Conservation (phyloP, 345 rosid genomes). For the Psidium friedrichsthalianum region DNA sequence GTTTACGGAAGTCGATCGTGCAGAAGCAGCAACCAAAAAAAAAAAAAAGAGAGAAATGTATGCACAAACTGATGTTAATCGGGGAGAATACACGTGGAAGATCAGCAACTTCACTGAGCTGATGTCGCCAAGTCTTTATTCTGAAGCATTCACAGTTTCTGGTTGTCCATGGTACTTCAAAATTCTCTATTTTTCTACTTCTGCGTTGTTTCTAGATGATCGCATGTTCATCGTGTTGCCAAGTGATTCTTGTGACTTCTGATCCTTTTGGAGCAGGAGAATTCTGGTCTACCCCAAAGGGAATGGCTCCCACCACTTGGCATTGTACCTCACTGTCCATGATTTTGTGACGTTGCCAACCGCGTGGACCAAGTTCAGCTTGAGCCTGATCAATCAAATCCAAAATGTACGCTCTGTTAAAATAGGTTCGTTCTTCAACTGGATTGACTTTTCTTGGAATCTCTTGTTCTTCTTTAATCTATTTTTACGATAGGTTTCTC, state of each 20-base stretch:
- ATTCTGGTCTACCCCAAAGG: not conserved
- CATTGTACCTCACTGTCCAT: constrained; percentile 5
- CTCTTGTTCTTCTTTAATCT: not conserved
- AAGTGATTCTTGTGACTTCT: not conserved
- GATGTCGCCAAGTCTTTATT: not conserved
- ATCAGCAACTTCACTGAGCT: not conserved
- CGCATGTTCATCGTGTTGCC: not conserved
- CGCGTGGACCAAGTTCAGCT: constrained; percentile 13
- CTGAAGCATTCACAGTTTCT: not conserved
- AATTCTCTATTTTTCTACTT: not conserved
- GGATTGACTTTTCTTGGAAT: not conserved
- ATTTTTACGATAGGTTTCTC: not conserved
- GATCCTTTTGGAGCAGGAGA: not conserved
- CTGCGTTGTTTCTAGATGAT: not conserved
- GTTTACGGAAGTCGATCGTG: too few species aligned
- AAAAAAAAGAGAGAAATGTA: not conserved
- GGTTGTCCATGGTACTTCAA: not conserved
- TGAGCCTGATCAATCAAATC: constrained; percentile 8
- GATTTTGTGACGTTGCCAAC: constrained; percentile 6
- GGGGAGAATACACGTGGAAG: not conserved
- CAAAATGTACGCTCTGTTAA: not conserved
- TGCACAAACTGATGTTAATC: not conserved
- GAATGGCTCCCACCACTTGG: not conserved
- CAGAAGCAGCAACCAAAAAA: too few species aligned
- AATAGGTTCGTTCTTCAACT: not conserved